Base-by-base conservation (phyloP, 495 filamentous ascomycete genomes). In the Tuber calosporum region DNA sequence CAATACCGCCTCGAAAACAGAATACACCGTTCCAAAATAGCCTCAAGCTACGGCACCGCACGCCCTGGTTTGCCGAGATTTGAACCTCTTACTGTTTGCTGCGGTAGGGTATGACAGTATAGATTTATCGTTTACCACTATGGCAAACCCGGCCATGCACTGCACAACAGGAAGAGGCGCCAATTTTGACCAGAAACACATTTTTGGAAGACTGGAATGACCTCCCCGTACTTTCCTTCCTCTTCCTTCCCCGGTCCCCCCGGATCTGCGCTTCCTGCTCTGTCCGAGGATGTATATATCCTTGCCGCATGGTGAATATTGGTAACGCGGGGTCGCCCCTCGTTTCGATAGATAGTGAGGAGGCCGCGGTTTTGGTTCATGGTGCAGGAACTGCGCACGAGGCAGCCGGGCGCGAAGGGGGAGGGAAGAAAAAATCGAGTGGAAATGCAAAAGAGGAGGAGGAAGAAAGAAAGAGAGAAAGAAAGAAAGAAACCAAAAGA, bases 291-390 rank as follows among this genome's bases (percentile, higher is more conserved):
- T 4, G 26, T 30, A 34, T 62, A 13, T 62, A 26, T 26, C 26
- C 26, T 62, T 34, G 3, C 13, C 26, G 26, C 3, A 4, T 34
- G 4, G 26, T 26, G 26, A 62, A 17, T 62, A 34, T 6, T 4
- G 53, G n/a, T 58, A 15, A 30, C 48, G n/a, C 26, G 6, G 26
- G 13, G 11, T 4, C 0, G 30, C 26, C 11, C 53, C 26, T 58
- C 53, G 53, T 45, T 48, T 72, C 36, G 41, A n/a, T 39, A 36
- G 41, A n/a, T 39, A 36, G 43, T 68, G 48, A 70, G 19, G 19
- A 42, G 26, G 53, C 70, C 20, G 45, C 45, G 19, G 69, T 43
- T 67, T 74, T 62, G 26, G 26, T 34, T 62, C 53, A 62, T 15
- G 26, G 37, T 42, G 62, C 20, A 62, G 42, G 45, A 38, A 26